Evolutionary conservation across 495 filamentous ascomycete species (phyloP).

Genomic region (Bacidia rubella): DNA sequence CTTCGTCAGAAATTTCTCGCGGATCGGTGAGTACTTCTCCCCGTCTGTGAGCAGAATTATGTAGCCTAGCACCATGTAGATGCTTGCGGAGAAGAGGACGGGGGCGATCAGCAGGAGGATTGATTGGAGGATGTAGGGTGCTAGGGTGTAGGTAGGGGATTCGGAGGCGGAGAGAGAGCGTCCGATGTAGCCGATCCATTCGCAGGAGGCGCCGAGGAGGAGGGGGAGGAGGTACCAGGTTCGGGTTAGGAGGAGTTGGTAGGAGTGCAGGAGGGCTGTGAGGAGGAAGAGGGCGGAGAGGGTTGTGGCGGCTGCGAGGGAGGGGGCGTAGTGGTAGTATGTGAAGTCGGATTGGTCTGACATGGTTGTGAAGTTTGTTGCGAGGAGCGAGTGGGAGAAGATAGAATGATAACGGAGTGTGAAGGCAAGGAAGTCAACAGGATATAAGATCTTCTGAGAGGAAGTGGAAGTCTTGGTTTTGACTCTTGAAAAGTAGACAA

Average conservation of each 20-base stretch:
- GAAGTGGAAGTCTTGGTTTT: neutral
- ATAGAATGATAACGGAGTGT: neutral
- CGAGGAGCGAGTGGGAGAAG: neutral
- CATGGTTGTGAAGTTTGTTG: neutral
- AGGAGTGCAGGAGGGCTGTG: slow-evolving; percentile 31
- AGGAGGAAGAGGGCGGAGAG: slow-evolving; percentile 38
- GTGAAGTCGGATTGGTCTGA: neutral
- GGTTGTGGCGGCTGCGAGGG: slow-evolving; percentile 31
- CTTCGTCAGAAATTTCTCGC: slow-evolving; percentile 31
- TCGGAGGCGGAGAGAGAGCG: slow-evolving; percentile 25
- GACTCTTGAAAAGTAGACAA: neutral
- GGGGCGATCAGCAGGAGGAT: slow-evolving; percentile 25
- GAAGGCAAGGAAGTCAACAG: neutral
- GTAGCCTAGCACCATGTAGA: slow-evolving; percentile 25
- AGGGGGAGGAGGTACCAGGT: slow-evolving; percentile 52
- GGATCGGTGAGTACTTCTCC: slow-evolving; percentile 26
- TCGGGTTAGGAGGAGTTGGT: slow-evolving; percentile 32
- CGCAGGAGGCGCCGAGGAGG: slow-evolving; percentile 36
- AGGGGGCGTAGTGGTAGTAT: slow-evolving; percentile 31
- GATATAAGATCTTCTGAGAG: neutral
- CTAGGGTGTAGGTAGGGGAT: slow-evolving; percentile 7
- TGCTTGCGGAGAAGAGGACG: slow-evolving; percentile 25
- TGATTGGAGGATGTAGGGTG: slow-evolving; percentile 24
- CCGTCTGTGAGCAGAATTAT: slow-evolving; percentile 19
- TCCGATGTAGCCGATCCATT: slow-evolving; percentile 33